Conservation (phyloP, 1,139 yeast species). For the Sugiyamaella japonica region DNA sequence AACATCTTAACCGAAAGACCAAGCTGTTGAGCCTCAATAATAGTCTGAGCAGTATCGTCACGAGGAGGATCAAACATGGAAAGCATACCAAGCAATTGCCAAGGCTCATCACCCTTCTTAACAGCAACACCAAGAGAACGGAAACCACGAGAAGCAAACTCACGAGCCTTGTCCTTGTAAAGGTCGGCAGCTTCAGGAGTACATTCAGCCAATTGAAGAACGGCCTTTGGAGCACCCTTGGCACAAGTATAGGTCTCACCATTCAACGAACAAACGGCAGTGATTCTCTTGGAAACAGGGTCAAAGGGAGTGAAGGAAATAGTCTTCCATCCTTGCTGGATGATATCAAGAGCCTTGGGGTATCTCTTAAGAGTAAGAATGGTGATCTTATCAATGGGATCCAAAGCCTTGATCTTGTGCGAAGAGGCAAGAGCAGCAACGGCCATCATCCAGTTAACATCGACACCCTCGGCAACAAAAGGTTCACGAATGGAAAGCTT, state of each 20-base stretch:
- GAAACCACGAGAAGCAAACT: constrained; percentile 98
- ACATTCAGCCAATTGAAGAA: constrained; percentile 94
- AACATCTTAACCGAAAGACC: constrained; percentile 97
- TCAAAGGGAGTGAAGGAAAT: constrained; percentile 96
- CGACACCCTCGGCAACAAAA: constrained; percentile 64
- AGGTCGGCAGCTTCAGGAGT: constrained; percentile 94
- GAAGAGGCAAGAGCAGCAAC: constrained; percentile 72
- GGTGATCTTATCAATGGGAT: constrained; percentile 69
- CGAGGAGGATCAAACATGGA: constrained; percentile 99
- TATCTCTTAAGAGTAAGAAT: constrained; percentile 45
- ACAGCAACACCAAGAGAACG: constrained; percentile 98
- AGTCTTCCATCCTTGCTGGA: constrained; percentile 87
- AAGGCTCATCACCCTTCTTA: constrained; percentile 98
- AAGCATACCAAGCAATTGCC: constrained; percentile 98
- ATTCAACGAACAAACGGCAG: constrained; percentile 93
- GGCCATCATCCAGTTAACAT: constrained; percentile 68
- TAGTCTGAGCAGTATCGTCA: constrained; percentile 97
- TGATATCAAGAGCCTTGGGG: constrained; percentile 94
- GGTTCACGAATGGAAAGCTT: constrained; percentile 67
- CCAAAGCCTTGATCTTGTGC: constrained; percentile 71
- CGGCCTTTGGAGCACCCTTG: constrained; percentile 99
- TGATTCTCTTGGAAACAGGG: constrained; percentile 96
- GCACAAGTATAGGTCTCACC: constrained; percentile 96
- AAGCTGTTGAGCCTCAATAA: constrained; percentile 85
- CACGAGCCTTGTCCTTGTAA: constrained; percentile 96